These are phyloP conservation scores for Naganishia cerealis DNA, from an alignment of 1,284 basidiomycete genomes.

Conservation along the genomic window DNA sequence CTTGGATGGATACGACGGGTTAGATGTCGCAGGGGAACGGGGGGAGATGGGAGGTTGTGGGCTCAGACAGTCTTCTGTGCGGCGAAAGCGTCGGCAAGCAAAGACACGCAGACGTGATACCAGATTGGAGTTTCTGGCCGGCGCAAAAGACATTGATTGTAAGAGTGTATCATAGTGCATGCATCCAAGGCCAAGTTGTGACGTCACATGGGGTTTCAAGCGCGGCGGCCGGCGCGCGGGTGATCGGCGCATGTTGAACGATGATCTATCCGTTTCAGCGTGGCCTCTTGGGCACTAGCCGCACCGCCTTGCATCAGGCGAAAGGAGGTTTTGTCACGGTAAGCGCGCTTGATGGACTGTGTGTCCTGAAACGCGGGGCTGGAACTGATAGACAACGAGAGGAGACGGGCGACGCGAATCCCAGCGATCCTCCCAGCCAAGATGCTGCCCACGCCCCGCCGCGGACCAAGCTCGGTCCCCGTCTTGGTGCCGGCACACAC, in stretches of 20 bases:
- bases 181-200: neutral
- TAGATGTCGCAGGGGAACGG: neutral
- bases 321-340: no score
- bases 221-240: no score
- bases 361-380: no score
- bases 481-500: conserved; percentile 13
- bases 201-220: no score
- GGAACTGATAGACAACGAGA: no score
- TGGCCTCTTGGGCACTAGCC: no score
- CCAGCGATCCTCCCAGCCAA: neutral
- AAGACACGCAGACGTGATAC: neutral
- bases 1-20: neutral
- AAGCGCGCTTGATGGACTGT: no score
- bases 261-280: no score
- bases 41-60: neutral
- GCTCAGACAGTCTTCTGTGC: neutral
- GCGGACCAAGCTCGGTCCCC: conserved; percentile 12
- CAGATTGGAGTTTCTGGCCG: neutral
- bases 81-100: neutral
- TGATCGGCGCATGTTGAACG: no score
- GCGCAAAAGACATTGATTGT: neutral
- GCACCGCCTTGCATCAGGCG: no score
- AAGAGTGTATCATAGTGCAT: conserved; percentile 1
- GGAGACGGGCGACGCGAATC: no score
- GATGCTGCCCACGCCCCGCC: neutral